Conservation (phyloP, 1,284 basidiomycete species). For the Hymenochaete sp. region DNA sequence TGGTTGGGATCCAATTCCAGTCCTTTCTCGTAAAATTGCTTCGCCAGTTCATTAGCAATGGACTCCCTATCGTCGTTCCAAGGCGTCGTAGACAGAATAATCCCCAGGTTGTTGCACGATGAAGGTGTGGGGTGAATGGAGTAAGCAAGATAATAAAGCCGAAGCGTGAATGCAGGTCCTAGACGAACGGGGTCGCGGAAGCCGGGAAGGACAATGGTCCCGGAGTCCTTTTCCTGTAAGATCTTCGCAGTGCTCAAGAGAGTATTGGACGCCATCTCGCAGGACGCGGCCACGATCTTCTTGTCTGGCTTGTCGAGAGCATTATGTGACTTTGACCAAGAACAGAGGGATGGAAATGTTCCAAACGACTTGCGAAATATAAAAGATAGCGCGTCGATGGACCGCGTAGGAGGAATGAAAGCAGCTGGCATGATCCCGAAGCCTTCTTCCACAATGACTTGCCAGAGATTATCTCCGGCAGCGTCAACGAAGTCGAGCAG, state of each 20-base stretch:
- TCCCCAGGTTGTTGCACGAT: conserved; percentile 55
- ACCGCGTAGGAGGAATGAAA: conserved; percentile 38
- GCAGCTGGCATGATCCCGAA: conserved; percentile 36
- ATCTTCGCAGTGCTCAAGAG: conserved; percentile 49
- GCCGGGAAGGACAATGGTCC: conserved; percentile 23
- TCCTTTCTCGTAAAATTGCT: conserved; percentile 46
- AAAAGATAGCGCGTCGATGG: conserved; percentile 27
- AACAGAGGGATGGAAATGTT: conserved; percentile 31
- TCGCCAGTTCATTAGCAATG: conserved; percentile 36
- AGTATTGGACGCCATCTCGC: conserved; percentile 42
- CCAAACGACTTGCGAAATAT: conserved; percentile 33
- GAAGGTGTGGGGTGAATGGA: conserved; percentile 45
- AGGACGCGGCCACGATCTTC: conserved; percentile 23
- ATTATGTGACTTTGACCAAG: conserved; percentile 12
- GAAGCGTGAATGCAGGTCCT: conserved; percentile 38
- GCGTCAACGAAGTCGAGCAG: conserved; percentile 29
- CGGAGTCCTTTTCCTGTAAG: conserved; percentile 35
- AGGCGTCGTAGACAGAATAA: conserved; percentile 42
- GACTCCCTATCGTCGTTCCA: conserved; percentile 18
- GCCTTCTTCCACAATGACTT: conserved; percentile 26
- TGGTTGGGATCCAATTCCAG: conserved; percentile 43
- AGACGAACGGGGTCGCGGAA: conserved; percentile 33
- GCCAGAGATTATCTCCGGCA: conserved; percentile 28
- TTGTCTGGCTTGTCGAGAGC: conserved; percentile 21
- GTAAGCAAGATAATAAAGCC: conserved; percentile 52